Evolutionary conservation across 1,284 basidiomycete genomes (phyloP).

Genomic region (Sporisorium iseilematis-ciliati): DNA sequence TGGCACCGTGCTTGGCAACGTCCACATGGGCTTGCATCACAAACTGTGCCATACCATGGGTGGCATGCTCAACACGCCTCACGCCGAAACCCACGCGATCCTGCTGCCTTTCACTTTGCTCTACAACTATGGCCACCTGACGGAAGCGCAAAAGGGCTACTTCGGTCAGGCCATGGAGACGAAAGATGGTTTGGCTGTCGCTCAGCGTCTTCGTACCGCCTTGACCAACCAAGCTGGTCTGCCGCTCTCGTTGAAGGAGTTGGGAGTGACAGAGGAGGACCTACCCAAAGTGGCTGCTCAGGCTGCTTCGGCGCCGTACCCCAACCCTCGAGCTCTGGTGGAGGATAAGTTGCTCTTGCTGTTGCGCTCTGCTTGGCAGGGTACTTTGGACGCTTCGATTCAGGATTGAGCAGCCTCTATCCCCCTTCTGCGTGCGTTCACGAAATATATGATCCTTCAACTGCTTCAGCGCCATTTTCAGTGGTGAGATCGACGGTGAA

Average conservation of each 20-base stretch:
- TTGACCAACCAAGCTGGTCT: slow-evolving; percentile 71
- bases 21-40: slow-evolving; percentile 73
- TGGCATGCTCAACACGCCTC: slow-evolving; percentile 72
- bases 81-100: slow-evolving; percentile 73
- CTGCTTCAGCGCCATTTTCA: too few species aligned
- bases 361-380: too few species aligned
- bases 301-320: slow-evolving; percentile 72
- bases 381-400: too few species aligned
- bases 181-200: slow-evolving; percentile 69
- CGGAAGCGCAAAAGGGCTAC: slow-evolving; percentile 68
- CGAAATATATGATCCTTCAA: too few species aligned
- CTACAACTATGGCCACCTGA: slow-evolving; percentile 71
- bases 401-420: too few species aligned
- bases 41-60: slow-evolving; percentile 73
- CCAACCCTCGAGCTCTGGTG: slow-evolving; percentile 71
- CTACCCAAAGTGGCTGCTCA: slow-evolving; percentile 72
- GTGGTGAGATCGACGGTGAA: too few species aligned
- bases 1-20: slow-evolving; percentile 71
- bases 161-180: slow-evolving; percentile 65
- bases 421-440: too few species aligned
- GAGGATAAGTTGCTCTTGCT: too few species aligned
- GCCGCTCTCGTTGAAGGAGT: slow-evolving; percentile 70
- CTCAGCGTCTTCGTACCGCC: slow-evolving; percentile 72
- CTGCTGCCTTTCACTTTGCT: slow-evolving; percentile 72
- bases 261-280: slow-evolving; percentile 73